Percentiles rank a stretch among this genome's conserved stretches.
These are phyloP conservation scores for Catunica adiposa DNA, from an alignment of 2,329 filamentous ascomycete genomes.

Conservation along the genomic window DNA sequence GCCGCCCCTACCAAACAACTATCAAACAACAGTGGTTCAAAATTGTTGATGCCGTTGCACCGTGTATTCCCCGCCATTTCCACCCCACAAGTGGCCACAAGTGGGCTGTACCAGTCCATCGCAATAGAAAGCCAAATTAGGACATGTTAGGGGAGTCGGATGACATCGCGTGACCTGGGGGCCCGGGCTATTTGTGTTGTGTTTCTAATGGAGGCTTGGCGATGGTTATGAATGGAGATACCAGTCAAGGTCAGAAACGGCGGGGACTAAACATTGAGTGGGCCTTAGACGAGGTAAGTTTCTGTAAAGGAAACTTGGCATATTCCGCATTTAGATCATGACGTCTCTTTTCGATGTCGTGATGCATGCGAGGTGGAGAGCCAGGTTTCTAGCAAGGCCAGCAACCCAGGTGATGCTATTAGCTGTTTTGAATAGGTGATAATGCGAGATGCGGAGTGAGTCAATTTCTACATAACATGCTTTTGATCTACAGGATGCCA, in stretches of 20 bases:
- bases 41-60: background rate
- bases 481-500: no score
- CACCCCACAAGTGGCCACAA: background rate
- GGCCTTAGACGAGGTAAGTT: no score
- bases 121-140: background rate
- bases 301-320: no score
- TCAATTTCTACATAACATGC: background rate
- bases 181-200: background rate
- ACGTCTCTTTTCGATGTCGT: no score
- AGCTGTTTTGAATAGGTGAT: background rate
- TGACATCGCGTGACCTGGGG: slow-evolving; percentile 12
- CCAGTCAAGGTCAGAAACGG: background rate
- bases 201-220: background rate
- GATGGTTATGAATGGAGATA: background rate
- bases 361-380: no score
- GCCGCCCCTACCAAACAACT: background rate
- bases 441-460: background rate
- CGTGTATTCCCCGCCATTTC: background rate
- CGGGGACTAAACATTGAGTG: no score
- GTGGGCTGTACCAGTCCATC: background rate
- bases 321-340: no score
- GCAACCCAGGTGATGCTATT: no score
- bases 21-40: background rate
- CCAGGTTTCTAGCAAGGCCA: no score
- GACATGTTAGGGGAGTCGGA: slow-evolving; percentile 3